These are phyloP conservation scores for Trichopus zeylanicus DNA, from an alignment of 116 monocot genomes.

Conservation along the genomic window DNA sequence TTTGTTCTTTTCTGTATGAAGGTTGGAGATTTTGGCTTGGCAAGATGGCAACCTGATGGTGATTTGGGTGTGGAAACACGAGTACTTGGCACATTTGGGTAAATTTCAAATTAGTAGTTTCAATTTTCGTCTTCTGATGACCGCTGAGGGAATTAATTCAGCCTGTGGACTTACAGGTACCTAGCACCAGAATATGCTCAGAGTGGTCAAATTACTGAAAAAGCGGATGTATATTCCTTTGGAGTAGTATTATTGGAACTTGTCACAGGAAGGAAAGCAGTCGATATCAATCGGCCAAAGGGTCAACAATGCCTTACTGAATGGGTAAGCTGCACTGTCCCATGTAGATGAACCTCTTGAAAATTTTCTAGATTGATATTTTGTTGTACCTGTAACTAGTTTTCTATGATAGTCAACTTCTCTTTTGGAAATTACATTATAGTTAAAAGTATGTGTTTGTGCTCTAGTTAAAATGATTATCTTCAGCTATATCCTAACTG, in stretches of 20 bases:
- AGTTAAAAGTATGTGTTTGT: not conserved
- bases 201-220: slow-evolving; percentile 82
- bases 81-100: slow-evolving; percentile 94
- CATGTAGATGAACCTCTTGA: not conserved
- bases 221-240: slow-evolving; percentile 90
- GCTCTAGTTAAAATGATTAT: not conserved
- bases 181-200: slow-evolving; percentile 85
- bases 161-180: slow-evolving; percentile 24
- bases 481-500: not conserved
- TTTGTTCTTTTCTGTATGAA: slow-evolving; percentile 3
- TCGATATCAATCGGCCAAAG: slow-evolving; percentile 79
- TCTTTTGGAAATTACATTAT: no score
- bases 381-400: not conserved
- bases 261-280: slow-evolving; percentile 72
- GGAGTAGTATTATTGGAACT: slow-evolving; percentile 84
- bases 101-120: not conserved
- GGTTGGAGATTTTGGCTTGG: slow-evolving; percentile 92
- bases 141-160: not conserved
- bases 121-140: not conserved
- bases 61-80: slow-evolving; percentile 71
- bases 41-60: slow-evolving; percentile 87
- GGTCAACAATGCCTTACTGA: slow-evolving; percentile 89
- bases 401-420: not conserved
- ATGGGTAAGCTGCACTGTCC: slow-evolving; percentile 44
- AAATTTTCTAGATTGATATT: not conserved